phyloP scores from a whole-genome alignment of 2,329 filamentous ascomycete genomes.

The Pyrenophora teres region DNA sequence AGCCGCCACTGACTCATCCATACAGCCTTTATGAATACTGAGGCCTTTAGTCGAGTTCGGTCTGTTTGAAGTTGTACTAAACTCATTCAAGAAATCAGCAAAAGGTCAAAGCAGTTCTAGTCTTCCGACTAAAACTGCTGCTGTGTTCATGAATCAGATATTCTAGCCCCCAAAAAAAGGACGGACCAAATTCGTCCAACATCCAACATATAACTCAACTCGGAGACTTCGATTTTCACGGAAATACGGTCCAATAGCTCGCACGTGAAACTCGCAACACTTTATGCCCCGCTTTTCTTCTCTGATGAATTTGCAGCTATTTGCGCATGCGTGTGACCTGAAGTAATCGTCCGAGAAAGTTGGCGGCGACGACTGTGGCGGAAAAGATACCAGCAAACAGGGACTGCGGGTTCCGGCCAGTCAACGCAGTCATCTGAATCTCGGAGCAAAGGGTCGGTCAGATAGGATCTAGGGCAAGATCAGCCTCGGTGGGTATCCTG shows the following conservation, averaged over 20 bases:
- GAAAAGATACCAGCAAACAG: neutral
- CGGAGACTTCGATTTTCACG: neutral
- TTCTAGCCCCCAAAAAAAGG: neutral
- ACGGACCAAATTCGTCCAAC: neutral
- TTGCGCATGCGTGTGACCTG: neutral
- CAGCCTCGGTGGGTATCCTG: neutral
- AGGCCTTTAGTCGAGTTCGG: neutral
- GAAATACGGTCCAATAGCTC: neutral
- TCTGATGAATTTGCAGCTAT: neutral
- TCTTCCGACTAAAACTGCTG: neutral
- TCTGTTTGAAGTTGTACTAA: neutral
- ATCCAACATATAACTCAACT: neutral
- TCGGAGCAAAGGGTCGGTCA: neutral
- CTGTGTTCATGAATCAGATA: neutral
- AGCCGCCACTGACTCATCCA: neutral
- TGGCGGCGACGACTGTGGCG: neutral
- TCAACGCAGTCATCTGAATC: neutral
- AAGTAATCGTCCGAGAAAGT: neutral
- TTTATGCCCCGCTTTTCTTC: neutral
- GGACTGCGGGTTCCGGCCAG: neutral
- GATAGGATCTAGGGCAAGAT: neutral
- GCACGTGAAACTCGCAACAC: neutral
- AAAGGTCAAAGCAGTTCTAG: neutral
- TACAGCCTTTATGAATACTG: neutral
- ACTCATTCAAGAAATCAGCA: neutral